phyloP scores from a whole-genome alignment of 306 rosid species.

The Senna siamea region DNA sequence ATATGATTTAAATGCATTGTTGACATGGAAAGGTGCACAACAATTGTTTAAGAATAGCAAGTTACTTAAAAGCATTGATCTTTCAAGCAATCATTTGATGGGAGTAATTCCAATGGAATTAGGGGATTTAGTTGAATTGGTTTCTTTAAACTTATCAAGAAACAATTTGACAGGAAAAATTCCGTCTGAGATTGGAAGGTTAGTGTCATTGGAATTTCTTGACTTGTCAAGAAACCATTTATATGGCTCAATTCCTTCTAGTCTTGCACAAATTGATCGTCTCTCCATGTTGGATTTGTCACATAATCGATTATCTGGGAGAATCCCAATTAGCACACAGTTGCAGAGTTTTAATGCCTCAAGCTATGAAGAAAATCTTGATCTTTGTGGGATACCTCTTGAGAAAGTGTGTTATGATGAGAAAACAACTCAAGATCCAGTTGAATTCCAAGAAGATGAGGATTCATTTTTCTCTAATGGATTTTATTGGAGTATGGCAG shows the following conservation, averaged over 20 bases:
- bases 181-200: background rate
- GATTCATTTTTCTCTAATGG: background rate
- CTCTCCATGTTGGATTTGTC: slow-evolving; percentile 31
- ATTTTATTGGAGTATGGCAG: slow-evolving; percentile 24
- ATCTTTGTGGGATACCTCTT: slow-evolving; percentile 32
- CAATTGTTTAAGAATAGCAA: background rate
- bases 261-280: slow-evolving; percentile 8
- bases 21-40: slow-evolving; percentile 42
- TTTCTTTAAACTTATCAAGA: slow-evolving; percentile 35
- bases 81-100: slow-evolving; percentile 31
- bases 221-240: slow-evolving; percentile 37
- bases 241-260: slow-evolving; percentile 32
- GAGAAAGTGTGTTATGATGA: background rate
- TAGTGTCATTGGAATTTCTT: slow-evolving; percentile 18
- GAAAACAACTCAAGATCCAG: background rate
- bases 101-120: slow-evolving; percentile 25
- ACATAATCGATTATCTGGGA: slow-evolving; percentile 20
- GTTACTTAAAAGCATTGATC: slow-evolving; percentile 24
- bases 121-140: slow-evolving; percentile 5
- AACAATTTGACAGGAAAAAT: slow-evolving; percentile 6
- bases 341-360: slow-evolving; percentile 30
- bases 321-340: slow-evolving; percentile 30
- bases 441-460: background rate
- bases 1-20: slow-evolving; percentile 10
- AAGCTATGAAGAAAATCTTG: slow-evolving; percentile 24